Evolutionary conservation across 495 filamentous ascomycete species (phyloP).

Genomic region (Talaromyces liani): DNA sequence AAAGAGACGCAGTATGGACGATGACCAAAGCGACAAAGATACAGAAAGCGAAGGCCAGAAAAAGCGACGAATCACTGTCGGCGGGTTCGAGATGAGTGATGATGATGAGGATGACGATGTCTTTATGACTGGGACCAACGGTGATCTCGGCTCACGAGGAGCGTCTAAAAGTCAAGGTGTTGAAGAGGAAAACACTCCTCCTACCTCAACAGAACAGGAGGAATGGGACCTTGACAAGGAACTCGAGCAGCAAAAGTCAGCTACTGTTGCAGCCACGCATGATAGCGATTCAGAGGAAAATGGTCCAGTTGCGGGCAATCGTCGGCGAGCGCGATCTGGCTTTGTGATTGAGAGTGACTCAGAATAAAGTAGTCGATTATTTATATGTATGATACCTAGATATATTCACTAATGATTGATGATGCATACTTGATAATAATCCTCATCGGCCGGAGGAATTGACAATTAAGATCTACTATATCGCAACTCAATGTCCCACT

Average conservation of each 20-base stretch:
- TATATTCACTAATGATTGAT: not conserved
- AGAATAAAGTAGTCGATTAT: constrained; percentile 20
- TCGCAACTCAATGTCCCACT: not conserved
- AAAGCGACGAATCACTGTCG: constrained; percentile 13
- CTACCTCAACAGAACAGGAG: constrained; percentile 26
- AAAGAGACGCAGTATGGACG: constrained; percentile 20
- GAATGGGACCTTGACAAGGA: constrained; percentile 30
- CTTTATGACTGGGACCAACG: constrained; percentile 25
- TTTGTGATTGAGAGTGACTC: constrained; percentile 48
- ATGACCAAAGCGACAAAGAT: constrained; percentile 14
- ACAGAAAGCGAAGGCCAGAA: constrained; percentile 9
- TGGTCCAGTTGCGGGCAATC: constrained; percentile 19
- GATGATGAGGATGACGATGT: constrained; percentile 27
- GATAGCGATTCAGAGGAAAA: constrained; percentile 29
- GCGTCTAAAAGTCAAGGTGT: constrained; percentile 16
- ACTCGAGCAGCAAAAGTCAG: constrained; percentile 23
- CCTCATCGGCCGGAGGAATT: not conserved
- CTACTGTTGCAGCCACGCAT: constrained; percentile 8
- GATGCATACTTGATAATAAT: not conserved
- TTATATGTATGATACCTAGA: not conserved
- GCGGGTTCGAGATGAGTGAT: constrained; percentile 19
- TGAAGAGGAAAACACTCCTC: constrained; percentile 20
- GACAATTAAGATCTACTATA: not conserved
- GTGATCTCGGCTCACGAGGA: constrained; percentile 14
- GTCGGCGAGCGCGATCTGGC: constrained; percentile 34